These are phyloP conservation scores for Tolypocladium ophioglossoides DNA, from an alignment of 2,329 filamentous ascomycete species.

Conservation along the genomic window DNA sequence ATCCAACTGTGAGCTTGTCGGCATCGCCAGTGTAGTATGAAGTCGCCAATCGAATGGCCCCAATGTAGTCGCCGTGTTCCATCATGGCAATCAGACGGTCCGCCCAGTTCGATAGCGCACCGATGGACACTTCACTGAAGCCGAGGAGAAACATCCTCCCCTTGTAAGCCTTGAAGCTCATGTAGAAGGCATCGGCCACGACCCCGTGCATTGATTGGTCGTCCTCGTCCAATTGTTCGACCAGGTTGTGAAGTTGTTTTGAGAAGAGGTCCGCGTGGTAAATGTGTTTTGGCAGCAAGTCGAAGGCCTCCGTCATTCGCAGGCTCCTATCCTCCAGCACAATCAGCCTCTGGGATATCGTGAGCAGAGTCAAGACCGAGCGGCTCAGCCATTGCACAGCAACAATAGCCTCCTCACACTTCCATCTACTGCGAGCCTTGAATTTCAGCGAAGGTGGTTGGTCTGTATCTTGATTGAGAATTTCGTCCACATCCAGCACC, in stretches of 20 bases:
- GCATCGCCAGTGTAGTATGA: constrained; percentile 84
- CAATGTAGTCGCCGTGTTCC: constrained; percentile 94
- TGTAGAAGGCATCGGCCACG: constrained; percentile 93
- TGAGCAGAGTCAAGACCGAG: constrained; percentile 83
- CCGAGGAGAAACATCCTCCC: constrained; percentile 84
- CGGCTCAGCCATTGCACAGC: constrained; percentile 94
- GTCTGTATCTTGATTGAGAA: constrained; percentile 56
- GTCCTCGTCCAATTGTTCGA: constrained; percentile 81
- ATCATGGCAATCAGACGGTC: constrained; percentile 87
- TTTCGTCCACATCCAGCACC: constrained; percentile 76
- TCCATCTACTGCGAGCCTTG: constrained; percentile 76
- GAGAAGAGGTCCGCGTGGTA: constrained; percentile 90
- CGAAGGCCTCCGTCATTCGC: constrained; percentile 89
- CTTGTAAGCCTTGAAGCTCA: constrained; percentile 96
- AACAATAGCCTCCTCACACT: constrained; percentile 88
- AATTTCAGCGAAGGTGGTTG: constrained; percentile 74
- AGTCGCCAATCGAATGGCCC: constrained; percentile 80
- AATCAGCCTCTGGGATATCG: constrained; percentile 85
- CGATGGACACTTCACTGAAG: constrained; percentile 88
- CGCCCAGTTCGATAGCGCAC: constrained; percentile 92
- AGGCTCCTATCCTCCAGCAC: constrained; percentile 84
- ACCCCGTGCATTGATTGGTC: constrained; percentile 89
- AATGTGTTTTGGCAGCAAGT: constrained; percentile 83
- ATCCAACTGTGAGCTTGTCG: constrained; percentile 88
- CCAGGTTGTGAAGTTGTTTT: constrained; percentile 68